Percentiles rank a stretch among this genome's conserved stretches.
Conservation (phyloP, 768 basidiomycete species). For the Omphalotus guepiniiformis region DNA sequence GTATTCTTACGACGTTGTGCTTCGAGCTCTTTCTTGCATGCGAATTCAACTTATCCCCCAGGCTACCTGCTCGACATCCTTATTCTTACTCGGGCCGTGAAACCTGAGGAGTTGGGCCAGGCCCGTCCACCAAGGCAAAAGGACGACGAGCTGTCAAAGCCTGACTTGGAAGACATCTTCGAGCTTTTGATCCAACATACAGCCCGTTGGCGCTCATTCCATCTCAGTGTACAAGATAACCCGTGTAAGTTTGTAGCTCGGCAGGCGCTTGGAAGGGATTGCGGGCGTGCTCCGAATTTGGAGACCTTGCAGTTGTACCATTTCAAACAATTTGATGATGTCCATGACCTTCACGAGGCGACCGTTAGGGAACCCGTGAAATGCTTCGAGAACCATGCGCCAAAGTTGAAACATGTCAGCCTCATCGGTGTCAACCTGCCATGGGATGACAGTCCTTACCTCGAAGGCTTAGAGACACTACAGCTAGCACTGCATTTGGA, state of each 20-base stretch:
- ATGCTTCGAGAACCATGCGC: conserved; percentile 51
- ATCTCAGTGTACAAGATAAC: conserved; percentile 45
- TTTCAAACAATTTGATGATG: conserved; percentile 51
- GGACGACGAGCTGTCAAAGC: conserved; percentile 1
- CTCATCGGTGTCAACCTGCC: conserved; percentile 65
- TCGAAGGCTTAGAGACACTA: conserved; percentile 43
- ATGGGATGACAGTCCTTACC: conserved; percentile 49
- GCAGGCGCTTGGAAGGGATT: conserved; percentile 38
- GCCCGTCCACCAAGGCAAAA: background rate
- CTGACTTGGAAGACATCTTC: conserved; percentile 16
- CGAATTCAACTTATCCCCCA: background rate
- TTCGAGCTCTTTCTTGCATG: conserved; percentile 11
- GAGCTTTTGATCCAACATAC: conserved; percentile 22
- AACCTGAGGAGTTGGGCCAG: background rate
- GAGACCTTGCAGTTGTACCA: conserved; percentile 63
- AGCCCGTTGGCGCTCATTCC: conserved; percentile 27
- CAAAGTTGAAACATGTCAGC: conserved; percentile 49
- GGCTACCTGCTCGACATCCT: conserved; percentile 9
- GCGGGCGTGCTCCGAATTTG: conserved; percentile 51
- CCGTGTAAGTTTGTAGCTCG: conserved; percentile 54
- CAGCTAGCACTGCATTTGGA: conserved; percentile 60
- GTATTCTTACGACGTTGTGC: conserved; percentile 36
- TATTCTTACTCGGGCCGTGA: conserved; percentile 2
- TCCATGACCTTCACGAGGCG: conserved; percentile 48
- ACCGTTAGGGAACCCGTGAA: conserved; percentile 57